Conservation (phyloP, 331 rosid genomes). For the Quercus tomentella region DNA sequence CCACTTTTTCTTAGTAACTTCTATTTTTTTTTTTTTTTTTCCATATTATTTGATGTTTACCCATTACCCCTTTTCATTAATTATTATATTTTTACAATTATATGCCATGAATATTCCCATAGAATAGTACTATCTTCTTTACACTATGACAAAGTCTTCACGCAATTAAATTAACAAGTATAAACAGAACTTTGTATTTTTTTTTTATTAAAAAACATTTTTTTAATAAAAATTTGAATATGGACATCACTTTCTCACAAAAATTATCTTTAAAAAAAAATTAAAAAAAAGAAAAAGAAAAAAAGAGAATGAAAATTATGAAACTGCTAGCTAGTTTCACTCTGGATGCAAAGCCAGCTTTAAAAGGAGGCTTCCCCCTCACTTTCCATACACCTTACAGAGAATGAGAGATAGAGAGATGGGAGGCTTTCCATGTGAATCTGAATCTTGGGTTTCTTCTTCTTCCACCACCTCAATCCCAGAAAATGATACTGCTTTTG, state of each 20-base stretch:
- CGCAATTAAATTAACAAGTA: no score
- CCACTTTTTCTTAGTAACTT: no score
- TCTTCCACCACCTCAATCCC: not conserved
- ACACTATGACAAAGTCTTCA: no score
- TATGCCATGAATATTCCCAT: no score
- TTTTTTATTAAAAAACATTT: no score
- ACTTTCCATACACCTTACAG: not conserved
- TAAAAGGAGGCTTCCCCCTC: conserved; percentile 1
- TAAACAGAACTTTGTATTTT: no score
- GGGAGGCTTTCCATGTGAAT: not conserved
- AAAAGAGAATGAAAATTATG: not conserved
- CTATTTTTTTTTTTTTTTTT: no score
- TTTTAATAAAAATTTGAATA: no score
- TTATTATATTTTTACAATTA: no score
- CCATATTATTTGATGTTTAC: no score
- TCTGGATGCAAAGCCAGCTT: not conserved
- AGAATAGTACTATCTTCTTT: no score
- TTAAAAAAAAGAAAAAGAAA: not conserved
- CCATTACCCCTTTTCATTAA: no score
- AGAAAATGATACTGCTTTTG: conserved; percentile 1
- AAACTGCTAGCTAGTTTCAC: not conserved
- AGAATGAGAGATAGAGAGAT: not conserved
- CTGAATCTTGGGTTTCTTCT: conserved; percentile 21
- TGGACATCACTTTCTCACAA: not conserved
- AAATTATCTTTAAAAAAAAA: not conserved